Base-by-base conservation (phyloP, 345 rosid species). In the Lepidium sativum region DNA sequence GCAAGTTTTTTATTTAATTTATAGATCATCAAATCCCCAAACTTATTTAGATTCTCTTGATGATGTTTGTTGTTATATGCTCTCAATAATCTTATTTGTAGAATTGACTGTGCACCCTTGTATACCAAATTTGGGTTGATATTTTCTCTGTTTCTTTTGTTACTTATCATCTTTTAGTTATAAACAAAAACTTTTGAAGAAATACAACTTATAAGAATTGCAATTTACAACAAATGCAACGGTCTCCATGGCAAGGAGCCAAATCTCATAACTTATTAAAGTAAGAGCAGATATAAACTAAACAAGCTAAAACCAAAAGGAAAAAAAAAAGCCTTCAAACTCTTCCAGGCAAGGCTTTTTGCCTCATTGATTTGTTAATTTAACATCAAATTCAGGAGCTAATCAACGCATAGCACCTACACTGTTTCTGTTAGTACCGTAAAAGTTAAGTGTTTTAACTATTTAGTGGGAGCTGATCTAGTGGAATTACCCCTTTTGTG, bases 361-460 rank as follows among this genome's bases (percentile, higher is more conserved):
- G 62, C 43, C 68, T 50, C 58, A 60, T 9, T 42, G 67, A 42
- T 15, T 51, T 69, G 42, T 69, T 60, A 52, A 7, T 14, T 69
- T 31, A 41, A 60, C 60, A 43, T 52, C 40, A 42, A 60, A 51
- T 34, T 57, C 58, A 68, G 66, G 50, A 59, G 67, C 60, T 59
- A 68, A 50, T 68, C 51, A 59, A 31, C 60, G 59, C 67, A 68
- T 21, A 15, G 60, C 67, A 49, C 59, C 53, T 68, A 59, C 14
- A 61, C 13, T 42, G 41, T 42, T 18, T 34, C 13, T 34, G 74
- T 60, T 39, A 68, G 65, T 50, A 56, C 57, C 8, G 16, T 50
- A 1, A 39, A 6, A 29, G 4, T 31, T 15, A 39, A 18, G 32
- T 38, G 20, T 3, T 3, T 40, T n/a, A 31, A 34, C 59, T 59